Evolutionary conservation across 2,329 filamentous ascomycete genomes (phyloP).

Genomic region (Penicillium sp.): DNA sequence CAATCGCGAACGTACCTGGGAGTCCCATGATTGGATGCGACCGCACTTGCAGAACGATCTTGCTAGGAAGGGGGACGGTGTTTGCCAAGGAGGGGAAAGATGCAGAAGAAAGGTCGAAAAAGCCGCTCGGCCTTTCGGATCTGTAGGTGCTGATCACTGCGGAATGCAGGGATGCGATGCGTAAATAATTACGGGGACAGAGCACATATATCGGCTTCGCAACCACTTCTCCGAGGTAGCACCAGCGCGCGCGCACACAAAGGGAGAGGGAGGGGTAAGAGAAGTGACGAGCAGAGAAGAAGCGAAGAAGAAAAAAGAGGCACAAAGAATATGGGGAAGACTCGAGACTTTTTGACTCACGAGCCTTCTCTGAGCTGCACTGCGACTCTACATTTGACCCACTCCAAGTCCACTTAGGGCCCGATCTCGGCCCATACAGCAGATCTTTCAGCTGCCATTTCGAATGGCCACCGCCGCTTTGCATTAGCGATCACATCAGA

Average conservation of each 20-base stretch:
- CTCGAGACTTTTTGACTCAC: constrained; percentile 19
- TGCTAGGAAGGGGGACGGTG: neutral
- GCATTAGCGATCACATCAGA: neutral
- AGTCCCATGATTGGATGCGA: constrained; percentile 17
- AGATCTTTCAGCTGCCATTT: constrained; percentile 2
- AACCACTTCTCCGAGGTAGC: neutral
- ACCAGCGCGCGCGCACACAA: neutral
- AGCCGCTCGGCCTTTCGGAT: neutral
- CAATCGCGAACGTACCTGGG: constrained; percentile 15
- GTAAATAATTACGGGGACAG: no score
- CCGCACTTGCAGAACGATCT: neutral
- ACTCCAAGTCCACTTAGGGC: constrained; percentile 5
- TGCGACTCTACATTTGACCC: constrained; percentile 15
- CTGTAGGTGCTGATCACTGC: constrained; percentile 14
- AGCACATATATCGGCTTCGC: neutral
- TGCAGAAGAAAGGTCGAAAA: neutral
- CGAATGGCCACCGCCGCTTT: neutral
- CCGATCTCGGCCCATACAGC: constrained; percentile 23
- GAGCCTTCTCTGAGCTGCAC: neutral
- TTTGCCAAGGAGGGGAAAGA: constrained; percentile 2
- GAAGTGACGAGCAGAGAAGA: constrained; percentile 1
- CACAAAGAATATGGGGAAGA: neutral
- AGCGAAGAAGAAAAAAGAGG: neutral
- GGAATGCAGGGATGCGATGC: constrained; percentile 16
- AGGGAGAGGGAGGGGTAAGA: neutral